phyloP scores from a whole-genome alignment of 1,139 yeast species.

The Kodamaea anthophila region DNA sequence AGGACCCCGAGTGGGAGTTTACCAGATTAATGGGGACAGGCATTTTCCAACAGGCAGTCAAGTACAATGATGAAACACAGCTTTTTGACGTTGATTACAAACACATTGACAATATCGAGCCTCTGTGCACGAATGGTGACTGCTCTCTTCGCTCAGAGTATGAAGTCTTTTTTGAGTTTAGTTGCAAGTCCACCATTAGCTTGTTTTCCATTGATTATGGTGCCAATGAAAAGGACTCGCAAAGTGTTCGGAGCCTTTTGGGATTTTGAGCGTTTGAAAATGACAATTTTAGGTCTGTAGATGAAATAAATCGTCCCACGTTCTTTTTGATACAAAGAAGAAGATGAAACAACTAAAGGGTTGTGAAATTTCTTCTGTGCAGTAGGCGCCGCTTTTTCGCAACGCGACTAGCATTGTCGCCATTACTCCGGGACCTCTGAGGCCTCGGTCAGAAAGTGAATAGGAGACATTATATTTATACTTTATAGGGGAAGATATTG shows the following conservation, averaged over 20 bases:
- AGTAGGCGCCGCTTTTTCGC: no score
- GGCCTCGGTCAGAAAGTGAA: no score
- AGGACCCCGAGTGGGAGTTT: constrained; percentile 29
- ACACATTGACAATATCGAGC: constrained; percentile 15
- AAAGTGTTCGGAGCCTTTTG: constrained; percentile 13
- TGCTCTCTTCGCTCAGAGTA: constrained; percentile 30
- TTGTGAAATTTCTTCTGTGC: no score
- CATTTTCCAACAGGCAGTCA: constrained; percentile 21
- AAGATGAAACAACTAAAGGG: no score
- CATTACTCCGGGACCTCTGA: no score
- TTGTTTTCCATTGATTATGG: constrained; percentile 36
- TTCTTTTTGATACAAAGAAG: no score
- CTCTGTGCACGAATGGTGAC: constrained; percentile 26
- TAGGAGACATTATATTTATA: no score
- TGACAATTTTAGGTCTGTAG: no score
- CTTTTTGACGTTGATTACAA: constrained; percentile 18
- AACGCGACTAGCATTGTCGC: no score
- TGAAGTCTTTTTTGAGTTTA: constrained; percentile 13
- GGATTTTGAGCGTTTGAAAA: constrained; percentile 1
- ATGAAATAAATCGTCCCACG: no score
- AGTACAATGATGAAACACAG: constrained; percentile 20
- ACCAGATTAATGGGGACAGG: constrained; percentile 37
- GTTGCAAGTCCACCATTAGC: constrained; percentile 30
- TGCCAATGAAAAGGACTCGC: constrained; percentile 22
- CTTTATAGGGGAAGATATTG: no score